Evolutionary conservation across 345 rosid species (phyloP).

Genomic region (Arabidopsis thaliana): TAIR10.1 NC_003076.8:22852501-22853000

Average conservation of each 20-base stretch:
- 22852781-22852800: conserved; percentile 38
- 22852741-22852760: neutral
- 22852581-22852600: neutral
- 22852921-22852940: too few species aligned
- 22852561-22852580: neutral
- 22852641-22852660: conserved; percentile 16
- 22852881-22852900: too few species aligned
- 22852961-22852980: too few species aligned
- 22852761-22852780: neutral
- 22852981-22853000: too few species aligned
- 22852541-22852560: conserved; percentile 14
- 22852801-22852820: neutral
- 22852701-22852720: neutral
- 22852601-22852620: neutral
- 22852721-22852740: neutral
- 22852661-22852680: conserved; percentile 1
- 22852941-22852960: too few species aligned
- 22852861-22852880: too few species aligned
- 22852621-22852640: neutral
- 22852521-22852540: neutral
- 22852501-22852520: neutral
- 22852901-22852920: too few species aligned
- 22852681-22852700: conserved; percentile 23
- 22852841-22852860: neutral
- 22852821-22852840: neutral